A percentile compares a stretch with the other conserved stretches of the same genome.
Conservation (phyloP, 495 filamentous ascomycete species). For the Elaphomyces granulatus region DNA sequence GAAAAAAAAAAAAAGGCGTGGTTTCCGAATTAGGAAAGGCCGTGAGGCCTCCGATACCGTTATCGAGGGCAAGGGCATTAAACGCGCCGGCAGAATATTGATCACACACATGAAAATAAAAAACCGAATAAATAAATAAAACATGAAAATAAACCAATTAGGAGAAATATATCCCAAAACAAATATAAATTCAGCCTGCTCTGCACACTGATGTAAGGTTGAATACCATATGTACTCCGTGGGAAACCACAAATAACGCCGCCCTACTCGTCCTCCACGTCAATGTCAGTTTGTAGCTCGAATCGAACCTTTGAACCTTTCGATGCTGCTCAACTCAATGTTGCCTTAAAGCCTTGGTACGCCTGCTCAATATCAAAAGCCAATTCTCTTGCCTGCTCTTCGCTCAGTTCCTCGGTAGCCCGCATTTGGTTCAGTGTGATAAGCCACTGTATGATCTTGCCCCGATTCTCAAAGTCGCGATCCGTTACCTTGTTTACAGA, state of each 20-base stretch:
- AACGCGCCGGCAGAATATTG: neutral
- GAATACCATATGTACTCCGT: too few species aligned
- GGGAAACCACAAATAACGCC: too few species aligned
- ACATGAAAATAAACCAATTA: too few species aligned
- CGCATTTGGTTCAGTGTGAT: slow-evolving; percentile 96
- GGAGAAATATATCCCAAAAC: too few species aligned
- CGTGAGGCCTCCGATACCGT: slow-evolving; percentile 4
- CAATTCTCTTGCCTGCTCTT: slow-evolving; percentile 77
- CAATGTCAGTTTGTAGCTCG: too few species aligned
- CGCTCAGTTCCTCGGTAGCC: slow-evolving; percentile 75
- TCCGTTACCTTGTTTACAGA: slow-evolving; percentile 93
- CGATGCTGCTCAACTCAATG: slow-evolving; percentile 31
- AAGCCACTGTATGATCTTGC: slow-evolving; percentile 96
- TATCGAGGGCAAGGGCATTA: neutral
- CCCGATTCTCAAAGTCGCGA: slow-evolving; percentile 79
- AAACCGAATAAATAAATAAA: too few species aligned
- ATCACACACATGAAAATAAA: too few species aligned
- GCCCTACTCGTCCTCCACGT: too few species aligned
- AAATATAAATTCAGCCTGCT: too few species aligned
- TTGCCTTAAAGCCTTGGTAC: slow-evolving; percentile 80
- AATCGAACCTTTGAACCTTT: too few species aligned
- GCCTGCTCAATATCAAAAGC: slow-evolving; percentile 80
- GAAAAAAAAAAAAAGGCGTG: slow-evolving; percentile 26
- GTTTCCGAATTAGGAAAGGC: slow-evolving; percentile 29
- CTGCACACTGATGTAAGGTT: too few species aligned